Conservation (phyloP, 2,329 filamentous ascomycete species). For the Teratosphaeria nubilosa region DNA sequence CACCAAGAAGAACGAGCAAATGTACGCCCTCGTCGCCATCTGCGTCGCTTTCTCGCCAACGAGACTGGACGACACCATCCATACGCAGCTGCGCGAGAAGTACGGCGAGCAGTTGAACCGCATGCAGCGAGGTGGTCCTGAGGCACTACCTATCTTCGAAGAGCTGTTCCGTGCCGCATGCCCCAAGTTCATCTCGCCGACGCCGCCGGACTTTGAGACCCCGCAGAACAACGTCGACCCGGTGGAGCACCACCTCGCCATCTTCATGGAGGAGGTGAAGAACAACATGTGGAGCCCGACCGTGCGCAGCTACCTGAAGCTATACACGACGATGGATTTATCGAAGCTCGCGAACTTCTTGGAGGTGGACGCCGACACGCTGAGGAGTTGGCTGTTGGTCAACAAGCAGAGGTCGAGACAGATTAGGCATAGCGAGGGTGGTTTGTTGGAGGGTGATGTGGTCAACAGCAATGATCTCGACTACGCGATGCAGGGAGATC, state of each 20-base stretch:
- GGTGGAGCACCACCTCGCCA: constrained; percentile 87
- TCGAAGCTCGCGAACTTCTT: constrained; percentile 97
- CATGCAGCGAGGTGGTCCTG: constrained; percentile 90
- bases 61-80: constrained; percentile 95
- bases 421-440: constrained; percentile 84
- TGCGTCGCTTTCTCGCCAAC: constrained; percentile 97
- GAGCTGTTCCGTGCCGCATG: constrained; percentile 96
- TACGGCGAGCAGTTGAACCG: constrained; percentile 97
- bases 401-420: constrained; percentile 99
- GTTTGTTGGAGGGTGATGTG: constrained; percentile 81
- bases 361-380: constrained; percentile 90
- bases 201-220: constrained; percentile 95
- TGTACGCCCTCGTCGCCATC: constrained; percentile 98
- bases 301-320: constrained; percentile 94
- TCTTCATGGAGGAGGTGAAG: constrained; percentile 99
- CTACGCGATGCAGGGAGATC: constrained; percentile 90
- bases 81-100: constrained; percentile 95
- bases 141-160: constrained; percentile 92
- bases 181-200: constrained; percentile 98
- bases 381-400: constrained; percentile 85
- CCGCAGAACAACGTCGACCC: constrained; percentile 93
- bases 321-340: constrained; percentile 99
- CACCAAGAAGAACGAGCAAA: constrained; percentile 99
- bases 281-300: constrained; percentile 98
- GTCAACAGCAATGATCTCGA: constrained; percentile 92